These are phyloP conservation scores for Chytriomyces sp. DNA, from an alignment of 192 early-diverging fungal species.

Conservation along the genomic window DNA sequence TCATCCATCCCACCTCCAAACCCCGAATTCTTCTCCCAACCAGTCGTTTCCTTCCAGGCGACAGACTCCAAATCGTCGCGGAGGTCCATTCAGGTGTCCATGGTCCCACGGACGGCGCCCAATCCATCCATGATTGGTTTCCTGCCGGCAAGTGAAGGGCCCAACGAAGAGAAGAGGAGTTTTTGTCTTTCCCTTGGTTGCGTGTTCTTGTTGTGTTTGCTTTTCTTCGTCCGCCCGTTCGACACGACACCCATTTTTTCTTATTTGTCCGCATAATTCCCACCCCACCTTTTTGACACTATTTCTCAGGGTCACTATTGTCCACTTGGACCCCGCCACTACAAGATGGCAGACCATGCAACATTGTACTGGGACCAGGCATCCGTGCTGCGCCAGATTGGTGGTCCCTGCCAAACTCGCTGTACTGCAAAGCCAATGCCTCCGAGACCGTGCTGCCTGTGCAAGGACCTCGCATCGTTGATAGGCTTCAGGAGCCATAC, in stretches of 20 bases:
- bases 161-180: conserved; percentile 46
- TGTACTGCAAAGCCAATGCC: conserved; percentile 59
- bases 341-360: conserved; percentile 39
- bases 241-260: conserved; percentile 26
- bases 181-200: conserved; percentile 43
- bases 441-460: conserved; percentile 53
- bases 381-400: conserved; percentile 52
- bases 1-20: not conserved
- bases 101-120: conserved; percentile 47
- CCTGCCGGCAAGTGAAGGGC: conserved; percentile 56
- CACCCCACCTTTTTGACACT: not conserved
- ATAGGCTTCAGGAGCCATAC: conserved; percentile 42
- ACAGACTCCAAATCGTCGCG: conserved; percentile 39
- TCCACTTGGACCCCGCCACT: conserved; percentile 37
- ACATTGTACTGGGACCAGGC: conserved; percentile 66
- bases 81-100: conserved; percentile 49
- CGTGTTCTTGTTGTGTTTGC: not conserved
- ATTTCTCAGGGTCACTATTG: conserved; percentile 39
- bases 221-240: not conserved
- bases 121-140: conserved; percentile 57
- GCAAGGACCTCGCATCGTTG: conserved; percentile 45
- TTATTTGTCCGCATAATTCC: not conserved
- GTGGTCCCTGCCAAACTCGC: conserved; percentile 42
- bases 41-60: not conserved
- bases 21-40: conserved; percentile 20